Conservation (phyloP, 495 filamentous ascomycete species). For the Schizothecium vesticola region DNA sequence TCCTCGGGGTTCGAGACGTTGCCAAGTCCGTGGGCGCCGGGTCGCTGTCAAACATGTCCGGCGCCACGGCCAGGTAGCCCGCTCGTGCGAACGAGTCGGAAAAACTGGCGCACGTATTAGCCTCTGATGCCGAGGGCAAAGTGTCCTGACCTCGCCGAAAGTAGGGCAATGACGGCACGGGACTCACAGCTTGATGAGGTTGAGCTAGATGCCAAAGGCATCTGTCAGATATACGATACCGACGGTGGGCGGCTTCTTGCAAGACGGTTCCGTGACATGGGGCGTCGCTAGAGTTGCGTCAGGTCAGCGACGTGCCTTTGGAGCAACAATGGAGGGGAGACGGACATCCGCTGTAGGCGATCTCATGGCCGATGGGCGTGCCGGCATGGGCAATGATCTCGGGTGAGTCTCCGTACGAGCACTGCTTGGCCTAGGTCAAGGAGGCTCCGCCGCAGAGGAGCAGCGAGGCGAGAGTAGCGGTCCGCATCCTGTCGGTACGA, state of each 20-base stretch:
- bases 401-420: constrained; percentile 9
- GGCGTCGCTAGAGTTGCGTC: constrained; percentile 24
- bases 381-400: constrained; percentile 29
- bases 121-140: background rate
- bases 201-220: constrained; percentile 53
- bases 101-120: constrained; percentile 27
- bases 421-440: constrained; percentile 2
- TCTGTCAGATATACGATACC: constrained; percentile 51
- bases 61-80: constrained; percentile 67
- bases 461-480: background rate
- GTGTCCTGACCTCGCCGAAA: too few species aligned
- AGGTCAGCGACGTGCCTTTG: background rate
- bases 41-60: constrained; percentile 66
- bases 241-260: constrained; percentile 38
- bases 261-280: constrained; percentile 33
- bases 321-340: background rate
- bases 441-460: constrained; percentile 3
- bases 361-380: constrained; percentile 23
- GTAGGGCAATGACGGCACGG: constrained; percentile 7
- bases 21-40: constrained; percentile 33
- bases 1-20: constrained; percentile 52
- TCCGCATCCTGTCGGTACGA: background rate
- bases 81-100: constrained; percentile 68
- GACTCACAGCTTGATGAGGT: constrained; percentile 56
- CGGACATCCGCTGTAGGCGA: constrained; percentile 21